Conservation (phyloP, 352 stramenopile species). For the Pythium vanterpoolii region DNA sequence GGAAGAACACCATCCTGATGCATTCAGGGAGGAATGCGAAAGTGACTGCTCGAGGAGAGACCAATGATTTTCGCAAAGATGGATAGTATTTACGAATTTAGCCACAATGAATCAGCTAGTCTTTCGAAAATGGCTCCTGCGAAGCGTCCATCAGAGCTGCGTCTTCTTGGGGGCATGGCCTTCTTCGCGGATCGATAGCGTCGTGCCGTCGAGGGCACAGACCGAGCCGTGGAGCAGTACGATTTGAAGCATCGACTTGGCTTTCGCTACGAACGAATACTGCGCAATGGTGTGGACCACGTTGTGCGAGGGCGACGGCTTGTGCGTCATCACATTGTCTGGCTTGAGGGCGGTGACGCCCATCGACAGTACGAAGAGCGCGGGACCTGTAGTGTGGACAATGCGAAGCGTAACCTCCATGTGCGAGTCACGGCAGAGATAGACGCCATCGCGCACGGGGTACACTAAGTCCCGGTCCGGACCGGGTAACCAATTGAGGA, state of each 20-base stretch:
- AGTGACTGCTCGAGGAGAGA: background rate
- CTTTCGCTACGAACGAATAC: background rate
- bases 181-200: constrained; percentile 5
- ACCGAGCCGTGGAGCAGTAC: constrained; percentile 5
- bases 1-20: constrained; percentile 9
- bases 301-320: background rate
- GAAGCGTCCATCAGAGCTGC: background rate
- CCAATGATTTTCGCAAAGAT: background rate
- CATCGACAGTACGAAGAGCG: constrained; percentile 1
- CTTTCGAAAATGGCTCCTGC: background rate
- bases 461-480: background rate
- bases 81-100: background rate
- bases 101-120: background rate
- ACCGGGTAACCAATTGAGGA: background rate
- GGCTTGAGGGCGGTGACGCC: background rate
- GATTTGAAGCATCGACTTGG: background rate
- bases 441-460: background rate
- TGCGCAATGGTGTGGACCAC: constrained; percentile 5
- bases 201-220: background rate
- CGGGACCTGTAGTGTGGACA: background rate
- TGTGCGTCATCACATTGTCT: background rate
- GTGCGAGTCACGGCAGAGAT: background rate
- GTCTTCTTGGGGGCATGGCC: background rate
- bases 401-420: constrained; percentile 5
- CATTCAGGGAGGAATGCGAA: no score